Conservation (phyloP, 768 basidiomycete species). For the Amanita pallidorosea region DNA sequence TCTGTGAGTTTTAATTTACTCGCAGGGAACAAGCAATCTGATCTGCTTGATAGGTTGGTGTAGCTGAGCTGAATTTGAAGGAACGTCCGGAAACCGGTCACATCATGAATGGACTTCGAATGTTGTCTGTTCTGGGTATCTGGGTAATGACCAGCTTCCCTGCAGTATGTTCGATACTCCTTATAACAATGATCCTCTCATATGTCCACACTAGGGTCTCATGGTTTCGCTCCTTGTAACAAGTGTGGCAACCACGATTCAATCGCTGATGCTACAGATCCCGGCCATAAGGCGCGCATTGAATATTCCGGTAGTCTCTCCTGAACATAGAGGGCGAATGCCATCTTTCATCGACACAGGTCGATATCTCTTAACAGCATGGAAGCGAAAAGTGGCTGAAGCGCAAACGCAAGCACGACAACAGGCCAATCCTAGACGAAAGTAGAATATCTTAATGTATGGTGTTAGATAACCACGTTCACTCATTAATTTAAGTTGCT, state of each 20-base stretch:
- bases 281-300: conserved; percentile 28
- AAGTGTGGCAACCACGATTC: conserved; percentile 32
- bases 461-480: background rate
- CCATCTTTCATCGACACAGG: conserved; percentile 18
- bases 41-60: conserved; percentile 24
- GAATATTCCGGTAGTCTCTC: conserved; percentile 24
- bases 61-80: conserved; percentile 42
- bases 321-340: conserved; percentile 16
- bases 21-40: background rate
- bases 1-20: conserved; percentile 2
- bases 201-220: conserved; percentile 22
- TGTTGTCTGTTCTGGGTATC: conserved; percentile 39
- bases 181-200: background rate
- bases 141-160: conserved; percentile 48
- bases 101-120: conserved; percentile 54
- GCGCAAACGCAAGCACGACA: conserved; percentile 9
- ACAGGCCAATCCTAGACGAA: conserved; percentile 10
- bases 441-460: conserved; percentile 4
- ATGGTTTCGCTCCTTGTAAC: conserved; percentile 31
- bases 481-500: background rate
- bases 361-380: conserved; percentile 13
- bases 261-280: conserved; percentile 36
- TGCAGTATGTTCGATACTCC: conserved; percentile 35
- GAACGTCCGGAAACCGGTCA: conserved; percentile 49
- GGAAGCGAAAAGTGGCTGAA: conserved; percentile 14